Evolutionary conservation across 176 grass and related monocot species (phyloP), one percentile per base, ranked within the genome.

Genomic region (Hyparrhenia diplandra): DNA sequence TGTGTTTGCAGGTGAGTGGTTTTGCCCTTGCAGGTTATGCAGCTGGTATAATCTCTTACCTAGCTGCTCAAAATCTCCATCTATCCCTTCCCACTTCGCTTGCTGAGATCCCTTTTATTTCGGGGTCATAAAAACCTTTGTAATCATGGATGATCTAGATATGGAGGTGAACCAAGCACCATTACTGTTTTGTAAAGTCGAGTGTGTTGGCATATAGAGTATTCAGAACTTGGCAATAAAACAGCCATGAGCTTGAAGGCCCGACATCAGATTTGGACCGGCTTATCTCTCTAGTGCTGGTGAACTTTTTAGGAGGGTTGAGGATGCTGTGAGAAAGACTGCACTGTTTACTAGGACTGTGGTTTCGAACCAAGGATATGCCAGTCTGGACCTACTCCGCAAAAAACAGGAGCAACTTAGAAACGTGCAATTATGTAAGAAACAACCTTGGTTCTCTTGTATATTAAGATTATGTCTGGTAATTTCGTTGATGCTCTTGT

Each of bases 11-110:
- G 92, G 95, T 95, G 60, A 98, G 90, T 20, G 95, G 95, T 29
- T 98, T 93, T 71, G 92, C 95, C n/a, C 86, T 98, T 82, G 92
- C 92, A 66, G 95, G 95, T 62, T 98, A 98, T 82, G 86, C 89
- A 64, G 92, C 95, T 21, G 95, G 95, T 71, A 93, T 98, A 70
- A 71, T 93, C 34, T 69, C 88, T 9, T 98, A 95, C 46, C 75
- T 98, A 77, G 95, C 82, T 40, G 63, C 45, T 71, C 90, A 70
- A 82, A 92, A 93, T 65, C 65, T 94, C 51, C 77, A 88, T 73
- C 3, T 93, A 59, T 78, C 78, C 17, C 84, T 98, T 82, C 90
- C 95, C 27, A 85, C 73, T 71, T 94, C 90, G 41, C 80, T 91
- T 21, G 88, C 88, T 65, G 88, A 91, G 46, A 88, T 95, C 75